Evolutionary conservation across 768 basidiomycete species (phyloP).

Genomic region (Pleurotus pulmonarius): DNA sequence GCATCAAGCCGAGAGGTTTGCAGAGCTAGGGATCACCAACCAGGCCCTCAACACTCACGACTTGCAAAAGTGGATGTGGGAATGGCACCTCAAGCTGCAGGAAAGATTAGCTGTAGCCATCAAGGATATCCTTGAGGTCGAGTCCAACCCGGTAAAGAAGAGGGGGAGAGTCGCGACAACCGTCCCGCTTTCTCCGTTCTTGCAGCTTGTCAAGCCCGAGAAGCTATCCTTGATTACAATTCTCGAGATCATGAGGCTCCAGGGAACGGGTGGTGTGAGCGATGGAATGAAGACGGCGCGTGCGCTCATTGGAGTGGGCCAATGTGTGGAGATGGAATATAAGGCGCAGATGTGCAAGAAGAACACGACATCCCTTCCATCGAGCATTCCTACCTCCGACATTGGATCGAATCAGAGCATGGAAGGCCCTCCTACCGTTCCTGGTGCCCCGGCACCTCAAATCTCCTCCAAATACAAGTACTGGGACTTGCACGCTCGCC

Average conservation of each 20-base stretch:
- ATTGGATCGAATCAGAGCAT: neutral
- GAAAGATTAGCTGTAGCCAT: slow-evolving; percentile 49
- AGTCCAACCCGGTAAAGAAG: slow-evolving; percentile 14
- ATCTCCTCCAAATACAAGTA: slow-evolving; percentile 64
- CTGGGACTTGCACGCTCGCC: slow-evolving; percentile 54
- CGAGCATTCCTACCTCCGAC: slow-evolving; percentile 17
- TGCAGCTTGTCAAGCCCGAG: slow-evolving; percentile 69
- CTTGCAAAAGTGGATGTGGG: slow-evolving; percentile 81
- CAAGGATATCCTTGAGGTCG: slow-evolving; percentile 34
- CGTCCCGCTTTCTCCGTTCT: slow-evolving; percentile 56
- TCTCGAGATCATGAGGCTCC: slow-evolving; percentile 81
- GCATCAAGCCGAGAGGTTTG: slow-evolving; percentile 57
- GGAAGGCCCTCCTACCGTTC: neutral
- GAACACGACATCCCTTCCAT: slow-evolving; percentile 51
- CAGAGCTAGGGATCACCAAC: slow-evolving; percentile 51
- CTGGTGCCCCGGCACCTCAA: slow-evolving; percentile 18
- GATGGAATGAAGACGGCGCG: slow-evolving; percentile 90
- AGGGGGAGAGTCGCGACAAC: neutral
- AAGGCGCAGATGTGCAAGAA: slow-evolving; percentile 76
- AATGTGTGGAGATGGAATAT: slow-evolving; percentile 87
- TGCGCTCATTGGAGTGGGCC: slow-evolving; percentile 75
- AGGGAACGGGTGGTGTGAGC: slow-evolving; percentile 69
- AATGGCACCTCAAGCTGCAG: slow-evolving; percentile 70
- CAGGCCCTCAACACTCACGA: slow-evolving; percentile 41
- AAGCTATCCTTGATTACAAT: slow-evolving; percentile 87